These are phyloP conservation scores for Pyropia haitanensis DNA, from an alignment of 23 red algal species.

Conservation along the genomic window DNA sequence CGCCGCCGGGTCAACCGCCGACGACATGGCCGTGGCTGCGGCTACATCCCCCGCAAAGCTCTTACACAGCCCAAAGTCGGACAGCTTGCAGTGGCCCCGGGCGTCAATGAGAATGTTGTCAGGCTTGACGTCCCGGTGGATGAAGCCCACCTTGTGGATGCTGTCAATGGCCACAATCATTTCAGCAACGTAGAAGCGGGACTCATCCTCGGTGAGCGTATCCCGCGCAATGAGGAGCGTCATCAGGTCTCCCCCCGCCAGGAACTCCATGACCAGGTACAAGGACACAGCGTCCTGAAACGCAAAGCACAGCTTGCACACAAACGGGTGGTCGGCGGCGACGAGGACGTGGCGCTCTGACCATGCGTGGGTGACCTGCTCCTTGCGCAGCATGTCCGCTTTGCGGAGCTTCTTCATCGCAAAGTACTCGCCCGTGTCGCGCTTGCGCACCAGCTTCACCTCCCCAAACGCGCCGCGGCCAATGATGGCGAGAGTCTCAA, in stretches of 20 bases:
- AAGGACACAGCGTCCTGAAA: slow-evolving; percentile 89
- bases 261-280: slow-evolving; percentile 96
- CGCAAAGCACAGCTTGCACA: slow-evolving; percentile 85
- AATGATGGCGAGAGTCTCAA: slow-evolving; percentile 84
- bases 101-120: slow-evolving; percentile 96
- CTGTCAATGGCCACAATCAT: slow-evolving; percentile 94
- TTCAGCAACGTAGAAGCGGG: slow-evolving; percentile 91
- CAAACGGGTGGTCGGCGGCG: slow-evolving; percentile 64
- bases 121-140: slow-evolving; percentile 96
- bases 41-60: slow-evolving; percentile 24
- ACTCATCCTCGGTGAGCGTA: slow-evolving; percentile 78
- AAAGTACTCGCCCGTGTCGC: slow-evolving; percentile 64
- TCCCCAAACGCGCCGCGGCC: slow-evolving; percentile 97
- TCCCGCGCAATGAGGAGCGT: slow-evolving; percentile 82
- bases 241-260: slow-evolving; percentile 97
- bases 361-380: slow-evolving; percentile 90
- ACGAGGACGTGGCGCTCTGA: slow-evolving; percentile 92
- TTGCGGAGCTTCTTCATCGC: slow-evolving; percentile 99
- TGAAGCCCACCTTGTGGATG: slow-evolving; percentile 92
- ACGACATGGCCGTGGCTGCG: slow-evolving; percentile 9
- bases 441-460: slow-evolving; percentile 73
- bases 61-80: slow-evolving; percentile 96
- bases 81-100: slow-evolving; percentile 83
- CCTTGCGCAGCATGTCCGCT: slow-evolving; percentile 88
- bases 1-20: not conserved